Percentiles rank a stretch among this genome's conserved stretches.
phyloP scores from a whole-genome alignment of 1,284 basidiomycete species.

The Tilletiopsis washingtonensis region DNA sequence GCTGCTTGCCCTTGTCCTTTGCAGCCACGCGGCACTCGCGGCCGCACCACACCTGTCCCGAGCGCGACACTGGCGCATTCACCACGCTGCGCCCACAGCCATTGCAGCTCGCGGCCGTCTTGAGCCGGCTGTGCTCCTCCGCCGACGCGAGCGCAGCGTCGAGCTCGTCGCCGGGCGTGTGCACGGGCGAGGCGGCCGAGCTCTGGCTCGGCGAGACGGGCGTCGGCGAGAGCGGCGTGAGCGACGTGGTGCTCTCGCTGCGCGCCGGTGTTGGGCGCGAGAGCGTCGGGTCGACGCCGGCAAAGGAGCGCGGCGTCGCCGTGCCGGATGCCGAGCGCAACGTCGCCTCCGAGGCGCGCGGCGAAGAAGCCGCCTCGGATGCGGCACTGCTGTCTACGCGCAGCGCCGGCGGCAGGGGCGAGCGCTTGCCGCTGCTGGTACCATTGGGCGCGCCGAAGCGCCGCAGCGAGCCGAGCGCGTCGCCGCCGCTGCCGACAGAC shows the following conservation, averaged over 20 bases:
- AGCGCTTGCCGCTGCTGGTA: too few relatives aligned
- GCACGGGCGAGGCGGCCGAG: too few relatives aligned
- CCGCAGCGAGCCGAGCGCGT: too few relatives aligned
- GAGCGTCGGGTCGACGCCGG: background rate
- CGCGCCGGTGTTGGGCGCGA: background rate
- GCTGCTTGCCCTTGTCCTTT: too few relatives aligned
- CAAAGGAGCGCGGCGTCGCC: background rate
- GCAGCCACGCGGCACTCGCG: slow-evolving; percentile 5
- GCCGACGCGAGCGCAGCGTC: slow-evolving; percentile 6
- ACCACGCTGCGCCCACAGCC: slow-evolving; percentile 5
- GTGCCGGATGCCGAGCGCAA: too few relatives aligned
- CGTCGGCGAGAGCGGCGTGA: background rate
- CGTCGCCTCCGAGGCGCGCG: too few relatives aligned
- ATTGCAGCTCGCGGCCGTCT: slow-evolving; percentile 1
- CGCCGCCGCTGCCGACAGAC: too few relatives aligned
- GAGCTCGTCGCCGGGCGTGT: background rate
- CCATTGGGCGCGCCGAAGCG: background rate
- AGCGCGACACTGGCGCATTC: slow-evolving; percentile 3
- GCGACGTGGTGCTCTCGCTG: background rate
- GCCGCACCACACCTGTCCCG: slow-evolving; percentile 7
- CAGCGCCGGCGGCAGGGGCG: too few relatives aligned
- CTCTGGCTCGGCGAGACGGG: too few relatives aligned
- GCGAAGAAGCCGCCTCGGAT: too few relatives aligned
- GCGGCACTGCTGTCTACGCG: too few relatives aligned
- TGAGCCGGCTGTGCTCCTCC: slow-evolving; percentile 6